These are phyloP conservation scores for Prunus mira DNA, from an alignment of 306 rosid species.

Conservation along the genomic window DNA sequence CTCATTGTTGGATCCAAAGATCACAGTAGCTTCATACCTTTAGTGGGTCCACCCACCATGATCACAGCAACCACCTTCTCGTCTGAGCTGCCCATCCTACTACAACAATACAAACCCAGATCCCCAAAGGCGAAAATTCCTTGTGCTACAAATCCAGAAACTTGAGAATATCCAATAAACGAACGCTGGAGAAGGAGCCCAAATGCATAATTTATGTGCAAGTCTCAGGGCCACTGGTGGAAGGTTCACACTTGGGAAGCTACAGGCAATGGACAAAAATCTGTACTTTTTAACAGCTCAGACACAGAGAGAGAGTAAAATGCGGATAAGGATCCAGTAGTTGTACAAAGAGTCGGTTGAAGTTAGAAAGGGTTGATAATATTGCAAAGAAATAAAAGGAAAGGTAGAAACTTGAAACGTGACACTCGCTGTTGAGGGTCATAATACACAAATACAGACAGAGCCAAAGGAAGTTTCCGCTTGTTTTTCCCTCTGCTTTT, in stretches of 20 bases:
- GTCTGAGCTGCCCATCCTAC: constrained; percentile 61
- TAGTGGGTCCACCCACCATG: constrained; percentile 99
- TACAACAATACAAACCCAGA: constrained; percentile 30
- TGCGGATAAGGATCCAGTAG: neutral
- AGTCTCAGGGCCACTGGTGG: neutral
- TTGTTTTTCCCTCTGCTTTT: neutral
- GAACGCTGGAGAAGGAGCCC: constrained; percentile 9
- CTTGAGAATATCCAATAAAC: neutral
- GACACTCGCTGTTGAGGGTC: neutral
- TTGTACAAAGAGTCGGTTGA: neutral
- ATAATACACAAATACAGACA: neutral
- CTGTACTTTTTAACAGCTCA: neutral
- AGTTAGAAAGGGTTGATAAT: neutral
- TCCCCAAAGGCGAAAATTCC: constrained; percentile 24
- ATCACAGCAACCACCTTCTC: constrained; percentile 87
- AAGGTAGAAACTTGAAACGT: neutral
- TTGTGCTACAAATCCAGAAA: constrained; percentile 4
- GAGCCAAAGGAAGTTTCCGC: neutral
- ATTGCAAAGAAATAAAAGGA: neutral
- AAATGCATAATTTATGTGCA: neutral
- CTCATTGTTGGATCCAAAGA: constrained; percentile 17
- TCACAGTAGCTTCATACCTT: constrained; percentile 48
- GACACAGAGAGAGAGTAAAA: constrained; percentile 5
- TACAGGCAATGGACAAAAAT: neutral
- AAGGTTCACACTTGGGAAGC: neutral